These are phyloP conservation scores for Epichloe gansuensis DNA, from an alignment of 2,329 filamentous ascomycete species.

Conservation along the genomic window DNA sequence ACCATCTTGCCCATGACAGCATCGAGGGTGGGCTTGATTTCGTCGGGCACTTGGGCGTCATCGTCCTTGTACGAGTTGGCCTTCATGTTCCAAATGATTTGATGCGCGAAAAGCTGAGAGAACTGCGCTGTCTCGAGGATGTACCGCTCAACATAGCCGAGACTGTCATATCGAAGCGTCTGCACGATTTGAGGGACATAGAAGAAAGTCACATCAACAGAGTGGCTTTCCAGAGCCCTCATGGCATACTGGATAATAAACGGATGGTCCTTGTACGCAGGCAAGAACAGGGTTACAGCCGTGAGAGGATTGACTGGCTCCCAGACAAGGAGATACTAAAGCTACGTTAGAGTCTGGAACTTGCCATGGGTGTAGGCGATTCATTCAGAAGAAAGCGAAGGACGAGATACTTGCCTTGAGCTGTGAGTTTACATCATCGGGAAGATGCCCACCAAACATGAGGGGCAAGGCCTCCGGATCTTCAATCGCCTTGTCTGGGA, in stretches of 20 bases:
- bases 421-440: constrained; percentile 64
- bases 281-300: constrained; percentile 85
- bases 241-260: constrained; percentile 95
- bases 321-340: constrained; percentile 83
- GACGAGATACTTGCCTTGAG: constrained; percentile 51
- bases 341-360: constrained; percentile 7
- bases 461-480: constrained; percentile 77
- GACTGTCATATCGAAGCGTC: constrained; percentile 77
- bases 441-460: constrained; percentile 64
- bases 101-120: constrained; percentile 96
- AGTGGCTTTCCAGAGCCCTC: constrained; percentile 84
- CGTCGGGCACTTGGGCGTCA: constrained; percentile 77
- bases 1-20: constrained; percentile 78
- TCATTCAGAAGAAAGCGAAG: not conserved
- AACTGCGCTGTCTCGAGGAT: constrained; percentile 95
- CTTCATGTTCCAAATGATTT: constrained; percentile 99
- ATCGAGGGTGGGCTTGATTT: constrained; percentile 87
- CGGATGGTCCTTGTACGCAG: constrained; percentile 80
- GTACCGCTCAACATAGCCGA: constrained; percentile 93
- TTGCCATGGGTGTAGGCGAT: not conserved
- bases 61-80: constrained; percentile 98
- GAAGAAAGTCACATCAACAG: constrained; percentile 96
- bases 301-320: constrained; percentile 83
- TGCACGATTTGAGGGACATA: constrained; percentile 98
- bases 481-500: constrained; percentile 68